Base-by-base conservation (phyloP, 331 rosid species). In the Rosa hybrid region DNA sequence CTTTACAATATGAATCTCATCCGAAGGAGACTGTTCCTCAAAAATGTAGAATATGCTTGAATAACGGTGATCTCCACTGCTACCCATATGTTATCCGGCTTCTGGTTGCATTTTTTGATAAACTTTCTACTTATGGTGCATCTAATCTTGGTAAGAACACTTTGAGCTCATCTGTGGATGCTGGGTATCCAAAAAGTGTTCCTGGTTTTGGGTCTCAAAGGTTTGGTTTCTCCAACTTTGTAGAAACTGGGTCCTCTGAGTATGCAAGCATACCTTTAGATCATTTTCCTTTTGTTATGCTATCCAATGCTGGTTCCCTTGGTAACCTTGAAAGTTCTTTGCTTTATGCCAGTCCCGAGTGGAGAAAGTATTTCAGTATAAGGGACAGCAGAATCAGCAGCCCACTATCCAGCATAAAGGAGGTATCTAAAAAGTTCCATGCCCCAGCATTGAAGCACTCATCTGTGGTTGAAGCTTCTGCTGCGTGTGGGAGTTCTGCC, bases 181-280 rank as follows among this genome's bases (percentile, higher is more conserved):
- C 81, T 65, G 87, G 72, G 71, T 64, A 84, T 74, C 80, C 82
- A 57, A 72, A 84, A 73, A 50, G 38, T 10, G 67, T 74, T 59
- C 51, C 88, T 49, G 77, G 56, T 83, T 76, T 83, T 84, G 89
- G 84, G 69, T 81, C 82, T 75, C 89, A 87, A 77, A 91, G 80
- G 83, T 95, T 95, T 85, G 98, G 98, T 54, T 87, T 91, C 85
- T 92, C 98, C 30, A 95, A 95, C 86, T 95, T 91, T 85, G 71
- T 87, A 53, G 92, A 92, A 75, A 51, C 63, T 70, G 98, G 90
- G 56, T 89, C 91, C 56, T 48, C 85, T 75, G 96, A 87, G 79
- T 82, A 86, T 87, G 87, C 90, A 77, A 85, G 91, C 86, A 93
- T 95, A 83, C 94, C 94, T 21, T 25, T 89, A 72, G 90, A 89